Percentiles rank a stretch among this genome's conserved stretches.
phyloP scores from a whole-genome alignment of 345 rosid species.

The Schrenkiella parvula region DNA sequence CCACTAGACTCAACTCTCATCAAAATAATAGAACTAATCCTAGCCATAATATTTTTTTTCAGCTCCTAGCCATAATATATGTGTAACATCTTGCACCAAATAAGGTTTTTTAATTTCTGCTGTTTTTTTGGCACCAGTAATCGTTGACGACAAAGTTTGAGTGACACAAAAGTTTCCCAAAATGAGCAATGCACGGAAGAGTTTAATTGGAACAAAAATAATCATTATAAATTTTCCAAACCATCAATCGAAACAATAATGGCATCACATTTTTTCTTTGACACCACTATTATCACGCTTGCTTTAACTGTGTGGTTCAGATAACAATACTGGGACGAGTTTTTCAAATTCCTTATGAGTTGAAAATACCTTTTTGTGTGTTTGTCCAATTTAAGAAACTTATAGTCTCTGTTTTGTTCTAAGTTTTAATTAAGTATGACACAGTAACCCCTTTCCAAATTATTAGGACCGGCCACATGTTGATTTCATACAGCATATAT shows the following conservation, averaged over 20 bases:
- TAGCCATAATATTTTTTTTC: too few species aligned
- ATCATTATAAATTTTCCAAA: neutral
- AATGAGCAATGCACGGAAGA: neutral
- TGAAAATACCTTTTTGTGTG: neutral
- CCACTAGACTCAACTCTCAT: too few species aligned
- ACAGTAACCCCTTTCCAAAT: neutral
- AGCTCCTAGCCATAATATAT: neutral
- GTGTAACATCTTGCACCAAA: too few species aligned
- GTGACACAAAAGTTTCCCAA: neutral
- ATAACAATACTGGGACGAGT: neutral
- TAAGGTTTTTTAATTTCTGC: too few species aligned
- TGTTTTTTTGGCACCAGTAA: too few species aligned
- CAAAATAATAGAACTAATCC: too few species aligned
- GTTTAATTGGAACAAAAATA: neutral
- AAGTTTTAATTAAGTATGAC: neutral
- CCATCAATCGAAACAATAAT: slow-evolving; percentile 12
- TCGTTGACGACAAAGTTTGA: neutral
- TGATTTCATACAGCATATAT: neutral
- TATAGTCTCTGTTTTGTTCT: too few species aligned
- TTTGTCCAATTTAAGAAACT: neutral
- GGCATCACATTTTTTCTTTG: neutral
- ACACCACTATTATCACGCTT: slow-evolving; percentile 8
- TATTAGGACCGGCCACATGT: neutral
- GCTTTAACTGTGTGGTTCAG: slow-evolving; percentile 31
- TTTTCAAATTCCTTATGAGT: neutral